Base-by-base conservation (phyloP, 2,329 filamentous ascomycete genomes). In the Chaetomium strumarium region DNA sequence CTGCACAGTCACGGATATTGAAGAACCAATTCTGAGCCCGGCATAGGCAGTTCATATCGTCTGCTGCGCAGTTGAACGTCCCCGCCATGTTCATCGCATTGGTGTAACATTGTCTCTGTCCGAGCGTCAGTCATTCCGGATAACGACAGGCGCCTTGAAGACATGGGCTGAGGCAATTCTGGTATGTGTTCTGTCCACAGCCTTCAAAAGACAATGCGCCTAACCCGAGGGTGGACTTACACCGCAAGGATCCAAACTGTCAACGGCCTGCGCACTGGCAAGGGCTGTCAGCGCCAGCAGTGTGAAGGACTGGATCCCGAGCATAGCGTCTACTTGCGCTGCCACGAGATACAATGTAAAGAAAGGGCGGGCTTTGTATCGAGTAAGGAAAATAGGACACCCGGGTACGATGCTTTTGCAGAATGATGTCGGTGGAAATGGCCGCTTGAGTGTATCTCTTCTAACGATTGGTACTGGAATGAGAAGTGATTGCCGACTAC, bases 11-110 rank as follows among this genome's bases (percentile, higher is more conserved):
- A 16, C 40, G 40, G 20, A 65, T 56, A 17, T 43, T 52, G 13
- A 50, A 49, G 16, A 42, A 34, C 34, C 56, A 65, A 19, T 56
- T 49, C 20, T 24, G 13, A 4, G 56, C 57, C n/a, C 52, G 50
- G 51, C 64, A 66, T 13, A 66, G 40, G 47, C 64, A 66, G 39
- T 49, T 24, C 9, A 58, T 17, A 30, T 58, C 55, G 33, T 39
- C 44, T 6, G 58, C 57, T 7, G 43, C 49, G 39, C 58, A 62
- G 37, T 20, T 49, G 12, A 46, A 59, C 5, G 17, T 13, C 14
- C 47, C 53, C 7, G 52, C 55, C 9, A 46, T 29, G 30, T 45
- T 53, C 17, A 55, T 6, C 11, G 46, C 37, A 12, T 49, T 19
- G 31, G 53, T 47, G 33, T 54, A 59, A 38, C 61, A 61, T n/a